phyloP scores from a whole-genome alignment of 169 alveolate species.

The Theileria parva region DNA sequence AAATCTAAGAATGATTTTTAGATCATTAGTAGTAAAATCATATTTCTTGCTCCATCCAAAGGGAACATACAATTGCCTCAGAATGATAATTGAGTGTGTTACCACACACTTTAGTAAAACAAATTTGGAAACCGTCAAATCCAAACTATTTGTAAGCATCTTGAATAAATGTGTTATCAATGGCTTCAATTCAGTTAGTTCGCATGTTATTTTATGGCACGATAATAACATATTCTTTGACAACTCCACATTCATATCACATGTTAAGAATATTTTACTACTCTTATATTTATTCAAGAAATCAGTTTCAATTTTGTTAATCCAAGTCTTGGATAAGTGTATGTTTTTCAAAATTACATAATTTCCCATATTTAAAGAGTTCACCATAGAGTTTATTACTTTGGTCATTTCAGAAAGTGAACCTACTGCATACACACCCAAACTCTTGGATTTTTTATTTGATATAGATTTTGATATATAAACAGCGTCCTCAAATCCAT shows the following conservation, averaged over 20 bases:
- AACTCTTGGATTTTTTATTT: conserved; percentile 81
- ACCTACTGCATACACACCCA: conserved; percentile 95
- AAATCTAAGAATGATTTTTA: conserved; percentile 45
- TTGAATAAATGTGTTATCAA: background rate
- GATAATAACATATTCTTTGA: conserved; percentile 92
- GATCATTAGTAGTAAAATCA: conserved; percentile 97
- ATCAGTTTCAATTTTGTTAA: conserved; percentile 91
- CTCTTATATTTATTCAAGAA: conserved; percentile 86
- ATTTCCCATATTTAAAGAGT: conserved; percentile 91
- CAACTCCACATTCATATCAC: conserved; percentile 92
- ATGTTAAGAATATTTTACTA: conserved; percentile 92
- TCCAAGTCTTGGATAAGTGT: conserved; percentile 95
- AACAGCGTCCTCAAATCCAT: conserved; percentile 87
- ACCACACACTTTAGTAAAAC: conserved; percentile 92
- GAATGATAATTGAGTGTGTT: conserved; percentile 95
- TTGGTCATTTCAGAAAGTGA: conserved; percentile 92
- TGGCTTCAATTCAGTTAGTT: conserved; percentile 88
- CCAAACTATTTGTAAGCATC: background rate
- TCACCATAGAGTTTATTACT: conserved; percentile 91
- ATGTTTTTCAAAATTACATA: conserved; percentile 98
- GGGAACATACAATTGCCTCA: conserved; percentile 92
- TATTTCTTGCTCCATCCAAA: conserved; percentile 96
- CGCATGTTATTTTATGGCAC: conserved; percentile 92
- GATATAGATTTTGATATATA: conserved; percentile 89
- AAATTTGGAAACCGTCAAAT: conserved; percentile 45